Percentiles rank a stretch among this genome's conserved stretches.
phyloP scores from a whole-genome alignment of 148 eudicot genomes.

The Persicaria maculosa region DNA sequence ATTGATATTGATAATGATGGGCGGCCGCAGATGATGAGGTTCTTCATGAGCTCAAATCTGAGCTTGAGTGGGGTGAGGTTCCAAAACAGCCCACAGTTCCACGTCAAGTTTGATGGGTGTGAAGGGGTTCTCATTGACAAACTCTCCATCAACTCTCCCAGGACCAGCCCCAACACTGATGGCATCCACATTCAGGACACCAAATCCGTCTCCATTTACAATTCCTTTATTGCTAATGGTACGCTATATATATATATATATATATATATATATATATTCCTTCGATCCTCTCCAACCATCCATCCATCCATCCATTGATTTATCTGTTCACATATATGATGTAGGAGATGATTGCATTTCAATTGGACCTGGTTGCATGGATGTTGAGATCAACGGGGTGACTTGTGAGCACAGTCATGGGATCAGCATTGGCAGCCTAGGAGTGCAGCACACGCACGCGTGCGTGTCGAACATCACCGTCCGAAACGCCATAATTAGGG shows the following conservation, averaged over 20 bases:
- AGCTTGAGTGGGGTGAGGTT: conserved; percentile 50
- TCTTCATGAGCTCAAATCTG: conserved; percentile 81
- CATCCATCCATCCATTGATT: neutral
- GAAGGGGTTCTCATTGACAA: conserved; percentile 76
- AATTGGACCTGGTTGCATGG: conserved; percentile 75
- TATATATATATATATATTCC: neutral
- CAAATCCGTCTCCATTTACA: conserved; percentile 58
- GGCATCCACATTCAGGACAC: conserved; percentile 86
- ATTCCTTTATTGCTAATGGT: conserved; percentile 87
- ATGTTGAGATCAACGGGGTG: conserved; percentile 76
- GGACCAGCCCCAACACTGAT: conserved; percentile 89
- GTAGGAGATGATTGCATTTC: conserved; percentile 98
- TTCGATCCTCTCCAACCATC: too few species aligned
- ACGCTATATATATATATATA: too few species aligned
- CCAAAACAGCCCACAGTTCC: conserved; percentile 85
- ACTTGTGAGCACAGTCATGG: conserved; percentile 94
- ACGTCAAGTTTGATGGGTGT: conserved; percentile 91
- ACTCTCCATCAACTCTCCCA: conserved; percentile 74
- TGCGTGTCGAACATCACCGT: conserved; percentile 88
- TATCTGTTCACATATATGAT: neutral
- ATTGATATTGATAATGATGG: neutral
- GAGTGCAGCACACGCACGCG: conserved; percentile 69
- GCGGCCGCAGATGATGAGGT: conserved; percentile 57
- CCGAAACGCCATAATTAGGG: conserved; percentile 50
- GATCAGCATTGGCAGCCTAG: conserved; percentile 96